These are phyloP conservation scores for Dactylellina sp. DNA, from an alignment of 2,329 filamentous ascomycete genomes.

Conservation along the genomic window DNA sequence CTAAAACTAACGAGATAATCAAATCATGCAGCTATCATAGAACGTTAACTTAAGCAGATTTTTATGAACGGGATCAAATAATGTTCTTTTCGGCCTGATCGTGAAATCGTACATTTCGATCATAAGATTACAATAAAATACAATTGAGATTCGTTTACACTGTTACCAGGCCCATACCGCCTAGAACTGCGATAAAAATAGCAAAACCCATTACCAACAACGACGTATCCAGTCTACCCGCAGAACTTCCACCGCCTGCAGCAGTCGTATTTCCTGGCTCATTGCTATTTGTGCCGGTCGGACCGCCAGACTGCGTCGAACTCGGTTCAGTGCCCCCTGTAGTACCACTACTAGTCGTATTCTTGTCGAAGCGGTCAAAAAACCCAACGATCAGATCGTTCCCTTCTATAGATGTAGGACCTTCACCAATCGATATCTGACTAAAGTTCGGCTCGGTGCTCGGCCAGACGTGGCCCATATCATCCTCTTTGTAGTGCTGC, in stretches of 20 bases:
- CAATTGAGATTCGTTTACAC: background rate
- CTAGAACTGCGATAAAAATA: background rate
- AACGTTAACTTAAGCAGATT: too few relatives aligned
- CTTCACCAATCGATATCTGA: conserved; percentile 64
- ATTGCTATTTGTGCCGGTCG: conserved; percentile 8
- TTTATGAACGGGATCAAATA: too few relatives aligned
- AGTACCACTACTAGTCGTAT: conserved; percentile 30
- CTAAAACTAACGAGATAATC: too few relatives aligned
- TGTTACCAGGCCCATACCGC: conserved; percentile 5
- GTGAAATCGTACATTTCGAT: background rate
- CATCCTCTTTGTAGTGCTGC: conserved; percentile 66
- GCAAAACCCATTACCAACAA: conserved; percentile 21
- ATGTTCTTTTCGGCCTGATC: too few relatives aligned
- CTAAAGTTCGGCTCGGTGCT: conserved; percentile 66
- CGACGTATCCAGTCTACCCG: conserved; percentile 29
- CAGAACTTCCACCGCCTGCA: conserved; percentile 33
- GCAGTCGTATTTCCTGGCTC: conserved; percentile 14
- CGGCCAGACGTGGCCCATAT: conserved; percentile 67
- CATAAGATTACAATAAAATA: too few relatives aligned
- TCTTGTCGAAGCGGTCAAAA: conserved; percentile 63
- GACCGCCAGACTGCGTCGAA: conserved; percentile 8
- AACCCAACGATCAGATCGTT: conserved; percentile 66
- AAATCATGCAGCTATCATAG: too few relatives aligned
- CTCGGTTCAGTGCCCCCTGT: conserved; percentile 5
- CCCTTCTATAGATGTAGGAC: conserved; percentile 65